A percentile compares a stretch with the other conserved stretches of the same genome.
phyloP scores from a whole-genome alignment of 805 yeast species.

The Yarrowia keelungensis region DNA sequence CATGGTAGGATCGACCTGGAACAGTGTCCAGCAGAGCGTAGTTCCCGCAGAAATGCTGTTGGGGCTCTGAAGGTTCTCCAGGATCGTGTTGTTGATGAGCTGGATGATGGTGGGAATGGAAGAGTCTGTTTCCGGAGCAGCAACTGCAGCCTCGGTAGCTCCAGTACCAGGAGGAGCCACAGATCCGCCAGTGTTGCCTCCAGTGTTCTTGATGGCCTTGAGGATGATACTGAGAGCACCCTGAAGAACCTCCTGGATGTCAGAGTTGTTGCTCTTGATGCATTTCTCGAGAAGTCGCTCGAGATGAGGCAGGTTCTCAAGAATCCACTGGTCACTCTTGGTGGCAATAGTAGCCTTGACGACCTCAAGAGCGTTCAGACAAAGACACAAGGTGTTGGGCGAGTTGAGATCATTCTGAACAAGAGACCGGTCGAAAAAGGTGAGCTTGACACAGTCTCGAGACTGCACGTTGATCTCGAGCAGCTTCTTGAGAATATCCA shows the following conservation, averaged over 20 bases:
- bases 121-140: slow-evolving; percentile 62
- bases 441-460: slow-evolving; percentile 62
- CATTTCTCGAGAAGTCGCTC: slow-evolving; percentile 81
- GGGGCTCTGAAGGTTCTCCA: slow-evolving; percentile 75
- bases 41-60: slow-evolving; percentile 82
- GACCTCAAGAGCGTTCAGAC: slow-evolving; percentile 91
- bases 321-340: slow-evolving; percentile 79
- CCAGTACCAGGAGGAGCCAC: slow-evolving; percentile 41
- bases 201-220: slow-evolving; percentile 59
- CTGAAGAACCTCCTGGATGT: slow-evolving; percentile 77
- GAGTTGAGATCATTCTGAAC: slow-evolving; percentile 78
- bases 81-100: slow-evolving; percentile 68
- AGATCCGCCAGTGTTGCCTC: slow-evolving; percentile 10
- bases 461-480: slow-evolving; percentile 62
- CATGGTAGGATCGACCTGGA: slow-evolving; percentile 72
- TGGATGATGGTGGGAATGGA: slow-evolving; percentile 64
- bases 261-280: slow-evolving; percentile 80
- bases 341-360: slow-evolving; percentile 81
- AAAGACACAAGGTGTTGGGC: slow-evolving; percentile 66
- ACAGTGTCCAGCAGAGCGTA: slow-evolving; percentile 73
- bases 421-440: slow-evolving; percentile 86
- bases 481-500: slow-evolving; percentile 76
- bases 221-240: slow-evolving; percentile 74
- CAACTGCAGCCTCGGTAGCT: slow-evolving; percentile 52
- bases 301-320: slow-evolving; percentile 69